These are phyloP conservation scores for Pterocarpus macrocarpus DNA, from an alignment of 306 rosid genomes.

Conservation along the genomic window DNA sequence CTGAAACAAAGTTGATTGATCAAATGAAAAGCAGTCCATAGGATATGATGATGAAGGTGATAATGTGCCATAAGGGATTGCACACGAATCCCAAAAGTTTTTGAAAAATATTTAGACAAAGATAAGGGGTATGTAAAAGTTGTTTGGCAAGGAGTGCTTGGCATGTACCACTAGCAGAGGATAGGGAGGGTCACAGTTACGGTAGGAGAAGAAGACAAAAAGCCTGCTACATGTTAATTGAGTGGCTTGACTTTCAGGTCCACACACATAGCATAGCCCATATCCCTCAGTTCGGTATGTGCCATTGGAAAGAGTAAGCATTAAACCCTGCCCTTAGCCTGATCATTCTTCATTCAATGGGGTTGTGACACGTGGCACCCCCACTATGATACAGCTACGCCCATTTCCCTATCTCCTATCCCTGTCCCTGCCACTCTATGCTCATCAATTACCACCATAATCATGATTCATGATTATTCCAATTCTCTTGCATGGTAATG, in stretches of 20 bases:
- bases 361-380: conserved; percentile 34
- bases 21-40: not conserved
- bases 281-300: conserved; percentile 14
- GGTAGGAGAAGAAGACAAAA: conserved; percentile 47
- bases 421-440: conserved; percentile 19
- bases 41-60: not conserved
- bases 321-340: not conserved
- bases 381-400: not conserved
- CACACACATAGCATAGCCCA: conserved; percentile 38
- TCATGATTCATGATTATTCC: conserved; percentile 28
- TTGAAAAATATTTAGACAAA: conserved; percentile 27
- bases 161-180: conserved; percentile 39
- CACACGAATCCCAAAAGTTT: conserved; percentile 47
- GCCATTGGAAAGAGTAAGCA: conserved; percentile 5
- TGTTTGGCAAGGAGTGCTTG: conserved; percentile 65
- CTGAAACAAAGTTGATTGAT: not conserved
- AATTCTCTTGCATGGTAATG: conserved; percentile 34
- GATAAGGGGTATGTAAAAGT: conserved; percentile 47
- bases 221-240: conserved; percentile 12
- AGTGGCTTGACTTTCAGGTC: conserved; percentile 47
- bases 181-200: conserved; percentile 30
- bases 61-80: not conserved
- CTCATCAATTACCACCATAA: not conserved
- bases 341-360: conserved; percentile 20
- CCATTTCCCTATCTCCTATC: not conserved